Base-by-base conservation (phyloP, 768 basidiomycete genomes). In the Leucocoprinus birnbaumii region DNA sequence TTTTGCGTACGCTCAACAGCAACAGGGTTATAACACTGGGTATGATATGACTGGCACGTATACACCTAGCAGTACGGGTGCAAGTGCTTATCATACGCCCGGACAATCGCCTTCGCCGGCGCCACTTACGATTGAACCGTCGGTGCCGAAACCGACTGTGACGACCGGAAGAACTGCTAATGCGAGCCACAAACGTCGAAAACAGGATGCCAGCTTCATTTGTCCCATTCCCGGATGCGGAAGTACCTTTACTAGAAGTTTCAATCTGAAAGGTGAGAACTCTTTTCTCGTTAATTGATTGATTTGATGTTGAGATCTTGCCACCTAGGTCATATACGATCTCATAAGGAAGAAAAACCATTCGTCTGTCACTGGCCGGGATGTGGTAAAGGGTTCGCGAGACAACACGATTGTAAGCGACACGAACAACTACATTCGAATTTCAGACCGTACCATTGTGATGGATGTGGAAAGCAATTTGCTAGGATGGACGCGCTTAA, bases 281-380 rank as follows among this genome's bases (percentile, higher is more conserved):
- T 57, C 52, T 49, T 55, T 55, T 60, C 54, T 34, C 53, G 24
- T 58, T 27, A 43, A 3, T 35, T 46, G 21, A 53, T 40, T 22
- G 41, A 14, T 35, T 11, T 27, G 21, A n/a, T 34, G 51, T 18
- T 64, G 34, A 59, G 58, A 16, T 51, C 38, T 8, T 55, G 41
- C n/a, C 50, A 6, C 59, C 45, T n/a, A 89, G 87, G 95, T n/a
- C 95, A 98, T 65, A 78, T 97, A 62, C 89, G 95, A 40, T 93
- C 91, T 13, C 95, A 97, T 63, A 94, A 90, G 57, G 94, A 95
- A 68, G 93, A 96, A 70, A 87, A 93, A 58, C 94, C 94, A 27
- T 98, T 94, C 78, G 84, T 88, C 68, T 98, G 94, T 73, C 87
- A 90, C 63, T 96, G 93, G 86, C 91, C 92, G 1, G 94, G 92